phyloP scores from a whole-genome alignment of 208 protist species.

The Trypanosoma scelopori region DNA sequence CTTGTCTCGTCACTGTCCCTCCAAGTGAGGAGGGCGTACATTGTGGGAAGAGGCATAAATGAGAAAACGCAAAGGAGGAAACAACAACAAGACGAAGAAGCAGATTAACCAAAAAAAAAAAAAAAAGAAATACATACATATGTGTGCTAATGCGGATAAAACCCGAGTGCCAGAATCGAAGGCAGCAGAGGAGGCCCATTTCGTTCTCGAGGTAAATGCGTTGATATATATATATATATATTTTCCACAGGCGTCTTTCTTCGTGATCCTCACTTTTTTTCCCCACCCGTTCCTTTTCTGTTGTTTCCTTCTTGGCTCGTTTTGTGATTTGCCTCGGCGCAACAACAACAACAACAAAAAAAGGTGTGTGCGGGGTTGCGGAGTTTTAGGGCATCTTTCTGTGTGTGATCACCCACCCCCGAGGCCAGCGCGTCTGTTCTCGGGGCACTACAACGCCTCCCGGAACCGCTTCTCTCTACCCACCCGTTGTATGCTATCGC shows the following conservation, averaged over 20 bases:
- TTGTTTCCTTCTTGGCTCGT: neutral
- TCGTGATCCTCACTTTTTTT: too few species aligned
- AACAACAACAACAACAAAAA: neutral
- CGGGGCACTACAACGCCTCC: conserved; percentile 3
- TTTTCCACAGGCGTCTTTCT: too few species aligned
- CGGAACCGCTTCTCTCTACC: conserved; percentile 8
- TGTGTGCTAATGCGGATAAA: too few species aligned
- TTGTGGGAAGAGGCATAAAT: neutral
- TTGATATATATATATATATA: too few species aligned
- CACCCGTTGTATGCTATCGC: conserved; percentile 1
- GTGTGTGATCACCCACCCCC: neutral
- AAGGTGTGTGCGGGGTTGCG: too few species aligned
- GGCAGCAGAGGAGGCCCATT: too few species aligned
- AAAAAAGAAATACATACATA: conserved; percentile 1
- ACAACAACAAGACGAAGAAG: neutral
- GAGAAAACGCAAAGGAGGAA: neutral
- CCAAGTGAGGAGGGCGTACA: conserved; percentile 31
- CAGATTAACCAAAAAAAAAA: conserved; percentile 7
- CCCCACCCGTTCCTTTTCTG: too few species aligned
- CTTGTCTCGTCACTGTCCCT: conserved; percentile 75
- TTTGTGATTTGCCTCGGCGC: neutral
- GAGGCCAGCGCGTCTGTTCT: conserved; percentile 2
- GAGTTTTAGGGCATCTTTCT: neutral
- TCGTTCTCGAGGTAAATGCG: neutral
- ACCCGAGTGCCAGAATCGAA: too few species aligned